Conservation (phyloP, 1,284 basidiomycete species). For the Moesziomyces sp. region DNA sequence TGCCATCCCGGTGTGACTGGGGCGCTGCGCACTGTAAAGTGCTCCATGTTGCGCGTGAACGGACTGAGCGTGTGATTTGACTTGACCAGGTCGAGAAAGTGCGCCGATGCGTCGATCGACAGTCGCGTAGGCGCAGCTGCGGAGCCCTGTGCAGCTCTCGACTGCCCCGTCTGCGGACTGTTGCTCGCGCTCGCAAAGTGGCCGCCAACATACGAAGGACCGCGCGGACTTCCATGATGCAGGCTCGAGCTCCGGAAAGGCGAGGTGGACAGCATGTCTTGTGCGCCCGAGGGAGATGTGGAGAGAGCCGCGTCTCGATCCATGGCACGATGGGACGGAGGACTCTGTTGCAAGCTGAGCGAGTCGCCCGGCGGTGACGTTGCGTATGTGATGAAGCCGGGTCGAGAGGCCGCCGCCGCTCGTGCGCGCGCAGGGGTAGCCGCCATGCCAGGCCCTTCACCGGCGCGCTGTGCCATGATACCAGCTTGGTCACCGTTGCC, state of each 20-base stretch:
- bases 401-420: constrained; percentile 12
- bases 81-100: constrained; percentile 59
- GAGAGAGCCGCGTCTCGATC: constrained; percentile 22
- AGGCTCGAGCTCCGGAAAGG: constrained; percentile 42
- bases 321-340: constrained; percentile 11
- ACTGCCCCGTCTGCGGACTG: constrained; percentile 28
- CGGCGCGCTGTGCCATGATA: constrained; percentile 12
- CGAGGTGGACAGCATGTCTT: constrained; percentile 42
- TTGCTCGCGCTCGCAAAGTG: constrained; percentile 27
- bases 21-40: constrained; percentile 60
- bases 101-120: constrained; percentile 53
- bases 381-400: constrained; percentile 36
- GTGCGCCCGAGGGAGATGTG: constrained; percentile 24
- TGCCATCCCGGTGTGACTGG: constrained; percentile 57
- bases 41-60: constrained; percentile 60
- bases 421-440: constrained; percentile 35
- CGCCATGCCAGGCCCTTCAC: constrained; percentile 22
- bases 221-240: constrained; percentile 28
- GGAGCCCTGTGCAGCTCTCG: constrained; percentile 14
- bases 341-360: constrained; percentile 30
- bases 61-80: constrained; percentile 64
- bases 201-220: constrained; percentile 14
- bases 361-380: constrained; percentile 32
- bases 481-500: constrained; percentile 16
- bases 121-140: constrained; percentile 19